Percentiles rank a stretch among this genome's conserved stretches.
These are phyloP conservation scores for Candida methanosorbosa DNA, from an alignment of 805 yeast genomes.

Conservation along the genomic window DNA sequence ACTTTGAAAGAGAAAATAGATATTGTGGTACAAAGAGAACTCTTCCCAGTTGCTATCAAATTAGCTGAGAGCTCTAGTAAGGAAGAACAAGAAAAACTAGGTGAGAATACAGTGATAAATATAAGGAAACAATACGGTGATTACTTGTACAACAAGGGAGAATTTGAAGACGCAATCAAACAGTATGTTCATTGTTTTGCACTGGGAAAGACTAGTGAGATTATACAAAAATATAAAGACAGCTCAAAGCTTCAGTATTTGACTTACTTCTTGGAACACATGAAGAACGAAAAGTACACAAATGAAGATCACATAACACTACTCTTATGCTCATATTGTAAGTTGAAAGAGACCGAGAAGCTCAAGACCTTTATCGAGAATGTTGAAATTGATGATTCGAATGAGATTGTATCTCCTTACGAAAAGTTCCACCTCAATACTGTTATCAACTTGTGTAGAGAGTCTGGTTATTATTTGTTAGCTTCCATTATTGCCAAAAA, in stretches of 20 bases:
- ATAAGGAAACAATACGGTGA: conserved; percentile 63
- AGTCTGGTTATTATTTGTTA: conserved; percentile 55
- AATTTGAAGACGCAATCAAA: conserved; percentile 60
- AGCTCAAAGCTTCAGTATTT: conserved; percentile 62
- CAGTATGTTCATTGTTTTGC: conserved; percentile 49
- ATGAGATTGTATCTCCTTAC: conserved; percentile 24
- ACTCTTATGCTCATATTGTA: conserved; percentile 70
- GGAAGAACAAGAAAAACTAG: conserved; percentile 20
- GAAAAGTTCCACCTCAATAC: conserved; percentile 57
- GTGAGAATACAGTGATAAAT: conserved; percentile 15
- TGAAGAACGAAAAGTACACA: conserved; percentile 48
- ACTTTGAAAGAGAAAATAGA: conserved; percentile 59
- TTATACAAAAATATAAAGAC: conserved; percentile 72
- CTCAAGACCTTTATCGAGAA: conserved; percentile 46
- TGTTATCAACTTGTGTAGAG: conserved; percentile 62
- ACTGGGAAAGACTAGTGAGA: conserved; percentile 58
- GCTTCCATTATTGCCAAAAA: conserved; percentile 65
- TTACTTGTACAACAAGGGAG: conserved; percentile 55
- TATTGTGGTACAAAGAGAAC: conserved; percentile 57
- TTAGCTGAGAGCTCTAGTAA: conserved; percentile 36
- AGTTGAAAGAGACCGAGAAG: conserved; percentile 53
- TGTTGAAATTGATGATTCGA: conserved; percentile 23
- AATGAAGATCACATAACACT: conserved; percentile 78
- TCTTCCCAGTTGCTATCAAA: conserved; percentile 64
- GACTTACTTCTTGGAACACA: conserved; percentile 52